phyloP scores from a whole-genome alignment of 2,329 filamentous ascomycete genomes.

The Monilinia fructigena region DNA sequence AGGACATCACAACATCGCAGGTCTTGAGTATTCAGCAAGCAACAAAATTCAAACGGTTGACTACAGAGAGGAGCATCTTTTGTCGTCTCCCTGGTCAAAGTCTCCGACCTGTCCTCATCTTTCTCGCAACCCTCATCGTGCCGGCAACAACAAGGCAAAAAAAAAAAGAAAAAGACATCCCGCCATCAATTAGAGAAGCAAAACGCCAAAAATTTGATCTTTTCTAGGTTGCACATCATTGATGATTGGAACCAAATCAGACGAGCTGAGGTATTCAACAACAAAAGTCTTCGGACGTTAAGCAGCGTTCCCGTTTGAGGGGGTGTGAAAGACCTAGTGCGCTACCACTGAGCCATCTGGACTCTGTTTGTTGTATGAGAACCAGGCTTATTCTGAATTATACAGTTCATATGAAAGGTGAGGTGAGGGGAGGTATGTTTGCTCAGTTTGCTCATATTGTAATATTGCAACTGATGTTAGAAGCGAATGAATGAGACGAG shows the following conservation, averaged over 20 bases:
- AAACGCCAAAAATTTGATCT: background rate
- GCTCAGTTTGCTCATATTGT: too few species aligned
- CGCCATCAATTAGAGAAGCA: too few species aligned
- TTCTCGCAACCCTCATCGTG: too few species aligned
- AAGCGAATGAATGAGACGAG: background rate
- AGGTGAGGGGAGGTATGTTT: background rate
- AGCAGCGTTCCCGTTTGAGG: constrained; percentile 9
- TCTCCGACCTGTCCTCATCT: background rate
- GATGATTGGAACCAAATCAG: background rate
- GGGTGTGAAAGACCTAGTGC: constrained; percentile 8
- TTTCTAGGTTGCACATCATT: background rate
- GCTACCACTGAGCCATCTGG: constrained; percentile 14
- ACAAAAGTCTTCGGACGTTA: background rate
- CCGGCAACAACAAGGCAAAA: background rate
- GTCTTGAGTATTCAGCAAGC: background rate
- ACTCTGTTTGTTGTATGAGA: constrained; percentile 1
- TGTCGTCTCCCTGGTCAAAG: background rate
- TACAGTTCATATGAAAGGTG: too few species aligned
- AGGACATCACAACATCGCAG: too few species aligned
- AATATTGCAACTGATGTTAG: background rate
- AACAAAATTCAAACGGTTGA: background rate
- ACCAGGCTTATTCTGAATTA: background rate
- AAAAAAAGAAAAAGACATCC: background rate
- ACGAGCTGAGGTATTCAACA: constrained; percentile 1
- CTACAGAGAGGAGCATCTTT: background rate